Evolutionary conservation across 768 basidiomycete genomes (phyloP), one percentile per base, ranked within the genome.

Genomic region (Lactarius deliciosus): DNA sequence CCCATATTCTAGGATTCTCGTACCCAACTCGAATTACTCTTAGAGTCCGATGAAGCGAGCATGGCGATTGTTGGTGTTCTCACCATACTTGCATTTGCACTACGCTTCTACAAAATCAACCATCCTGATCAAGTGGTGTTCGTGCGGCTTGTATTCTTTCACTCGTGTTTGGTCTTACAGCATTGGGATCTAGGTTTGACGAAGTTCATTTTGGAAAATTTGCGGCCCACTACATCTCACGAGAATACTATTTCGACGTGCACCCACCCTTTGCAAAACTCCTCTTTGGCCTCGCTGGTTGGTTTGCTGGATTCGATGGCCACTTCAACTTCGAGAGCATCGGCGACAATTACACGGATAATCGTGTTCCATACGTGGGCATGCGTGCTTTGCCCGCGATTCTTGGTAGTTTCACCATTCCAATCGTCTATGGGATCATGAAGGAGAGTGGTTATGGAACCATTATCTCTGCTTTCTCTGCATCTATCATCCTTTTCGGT

Each of bases 181-280:
- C 58, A 9, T 45, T 4, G 57, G 30, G 38, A 60, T 59, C 43
- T 71, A 96, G 94, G 57, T 98, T 98, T 74, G 96, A 98, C 75
- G 96, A 98, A 79, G 96, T 98, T 15, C 96, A 98, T 75, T 98
- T 98, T 75, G 96, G 96, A 68, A 97, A 98, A 77, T 99, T 99
- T 75, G 96, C 97, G 15, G 86, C 92, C 6, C 92, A 94, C 78
- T 99, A 99, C 77, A 88, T 98, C 74, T 80, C 80, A 56, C 85
- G 96, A 70, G 86, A 97, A 77, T 99, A 98, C 80, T 98, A 98
- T 79, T 99, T 99, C 81, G 97, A 99, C 75, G 96, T 99, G 9
- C 97, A 99, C 73, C 97, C 97, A 43, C 97, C 97, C 2, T 86
- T 98, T 60, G 96, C 97, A 50, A 99, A 99, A 76, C 84, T 99